These are phyloP conservation scores for Perilla frutescens DNA, from an alignment of 257 asterid species.

Conservation along the genomic window DNA sequence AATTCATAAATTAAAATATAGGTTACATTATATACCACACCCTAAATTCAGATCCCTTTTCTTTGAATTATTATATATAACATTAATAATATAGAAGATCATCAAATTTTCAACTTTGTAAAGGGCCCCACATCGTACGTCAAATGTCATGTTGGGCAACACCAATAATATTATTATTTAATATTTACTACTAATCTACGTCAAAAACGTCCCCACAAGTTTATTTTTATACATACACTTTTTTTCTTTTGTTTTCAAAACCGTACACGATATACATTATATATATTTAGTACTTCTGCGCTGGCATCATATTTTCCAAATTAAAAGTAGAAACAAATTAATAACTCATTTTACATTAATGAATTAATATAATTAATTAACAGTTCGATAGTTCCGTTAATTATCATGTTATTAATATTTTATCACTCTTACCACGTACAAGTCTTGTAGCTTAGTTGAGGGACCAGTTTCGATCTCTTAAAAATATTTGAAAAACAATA, in stretches of 20 bases:
- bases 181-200: background rate
- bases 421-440: no score
- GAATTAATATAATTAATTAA: background rate
- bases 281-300: no score
- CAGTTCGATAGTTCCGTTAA: no score
- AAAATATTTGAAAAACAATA: no score
- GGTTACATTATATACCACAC: background rate
- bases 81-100: no score
- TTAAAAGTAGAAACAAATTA: background rate
- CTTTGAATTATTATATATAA: background rate
- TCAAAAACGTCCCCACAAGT: slow-evolving; percentile 24
- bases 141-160: slow-evolving; percentile 36
- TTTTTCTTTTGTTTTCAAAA: background rate
- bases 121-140: slow-evolving; percentile 29
- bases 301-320: slow-evolving; percentile 17
- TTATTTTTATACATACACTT: background rate
- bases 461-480: no score
- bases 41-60: background rate
- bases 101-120: slow-evolving; percentile 7
- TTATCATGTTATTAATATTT: no score
- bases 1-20: background rate
- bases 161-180: background rate
- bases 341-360: background rate
- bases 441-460: no score
- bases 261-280: background rate